A percentile compares a stretch with the other conserved stretches of the same genome.
Conservation (phyloP, 2,329 filamentous ascomycete genomes). For the Cladosporium phlei region DNA sequence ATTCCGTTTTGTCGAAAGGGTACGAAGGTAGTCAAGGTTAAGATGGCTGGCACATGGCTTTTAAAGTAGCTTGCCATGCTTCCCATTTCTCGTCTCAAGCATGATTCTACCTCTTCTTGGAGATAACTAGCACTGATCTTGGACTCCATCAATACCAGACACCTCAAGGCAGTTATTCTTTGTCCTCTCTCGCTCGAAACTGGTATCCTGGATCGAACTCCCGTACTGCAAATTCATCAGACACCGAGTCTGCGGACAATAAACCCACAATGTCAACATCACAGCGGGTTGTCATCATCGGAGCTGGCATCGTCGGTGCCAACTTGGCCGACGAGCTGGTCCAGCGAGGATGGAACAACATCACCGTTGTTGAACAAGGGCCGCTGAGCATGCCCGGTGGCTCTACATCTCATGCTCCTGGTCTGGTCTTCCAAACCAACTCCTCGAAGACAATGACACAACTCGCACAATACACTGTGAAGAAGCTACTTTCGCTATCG, state of each 20-base stretch:
- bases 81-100: not conserved
- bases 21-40: slow-evolving; percentile 8
- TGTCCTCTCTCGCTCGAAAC: not conserved
- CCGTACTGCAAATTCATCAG: not conserved
- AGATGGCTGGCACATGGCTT: not conserved
- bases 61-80: not conserved
- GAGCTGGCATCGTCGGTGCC: slow-evolving; percentile 60
- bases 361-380: slow-evolving; percentile 62
- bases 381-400: slow-evolving; percentile 59
- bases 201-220: not conserved
- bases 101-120: slow-evolving; percentile 5
- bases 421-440: slow-evolving; percentile 61
- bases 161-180: not conserved
- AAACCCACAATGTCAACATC: slow-evolving; percentile 7
- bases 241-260: not conserved
- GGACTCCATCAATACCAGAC: not conserved
- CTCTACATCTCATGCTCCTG: slow-evolving; percentile 62
- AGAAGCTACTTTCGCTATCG: slow-evolving; percentile 54
- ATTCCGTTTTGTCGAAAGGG: slow-evolving; percentile 6
- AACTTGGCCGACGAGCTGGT: slow-evolving; percentile 62
- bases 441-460: slow-evolving; percentile 53
- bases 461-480: slow-evolving; percentile 58
- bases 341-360: slow-evolving; percentile 57
- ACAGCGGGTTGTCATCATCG: slow-evolving; percentile 51
- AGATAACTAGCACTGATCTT: slow-evolving; percentile 5